Base-by-base conservation (phyloP, 2,329 filamentous ascomycete species). In the Microdochium trichocladiopsis region DNA sequence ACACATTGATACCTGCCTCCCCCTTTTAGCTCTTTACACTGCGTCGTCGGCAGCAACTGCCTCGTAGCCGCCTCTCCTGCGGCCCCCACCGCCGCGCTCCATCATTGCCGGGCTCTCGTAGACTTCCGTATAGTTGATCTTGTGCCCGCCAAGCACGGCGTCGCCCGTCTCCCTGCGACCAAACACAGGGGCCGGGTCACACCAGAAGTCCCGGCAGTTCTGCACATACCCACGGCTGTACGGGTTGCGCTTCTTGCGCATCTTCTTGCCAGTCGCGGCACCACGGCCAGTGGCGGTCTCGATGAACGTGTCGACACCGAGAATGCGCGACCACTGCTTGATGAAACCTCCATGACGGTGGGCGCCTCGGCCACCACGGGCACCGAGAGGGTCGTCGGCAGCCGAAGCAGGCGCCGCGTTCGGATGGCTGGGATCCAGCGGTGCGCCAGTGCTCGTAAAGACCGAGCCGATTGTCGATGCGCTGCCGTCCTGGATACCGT, bases 131-230 rank as follows among this genome's bases (percentile, higher is more conserved):
- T 96, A 99, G 70, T 96, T 90, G 48, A 99, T 82, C 37, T 79
- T 73, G 61, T 88, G 79, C 2, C 94, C 93, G 14, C 84, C 89
- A 8, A 99, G 72, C 66, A 91, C 72, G 0, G 88, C 91, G 45
- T 78, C 77, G 12, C 92, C 92, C 50, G 82, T 86, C 61, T 89
- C 83, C 53, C 87, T 80, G 60, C 78, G 82, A 11, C 87, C 84
- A 66, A 96, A 93, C 18, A 95, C 68, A 0, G 93, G 88, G 2
- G 88, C 86, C 2, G 89, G 84, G 65, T 97, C 94, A 62, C 88
- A 93, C 90, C 92, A 97, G 67, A 99, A 99, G 69, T 99, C 95
- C 58, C 83, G 87, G 70, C 94, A 99, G 66, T 99, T 99, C 54
- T 85, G 81, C n/a, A 95, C 61, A 37, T 90, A 77, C 8, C 94